phyloP scores from a whole-genome alignment of 495 filamentous ascomycete species.

The Pseudoneurospora amorphoporcata region DNA sequence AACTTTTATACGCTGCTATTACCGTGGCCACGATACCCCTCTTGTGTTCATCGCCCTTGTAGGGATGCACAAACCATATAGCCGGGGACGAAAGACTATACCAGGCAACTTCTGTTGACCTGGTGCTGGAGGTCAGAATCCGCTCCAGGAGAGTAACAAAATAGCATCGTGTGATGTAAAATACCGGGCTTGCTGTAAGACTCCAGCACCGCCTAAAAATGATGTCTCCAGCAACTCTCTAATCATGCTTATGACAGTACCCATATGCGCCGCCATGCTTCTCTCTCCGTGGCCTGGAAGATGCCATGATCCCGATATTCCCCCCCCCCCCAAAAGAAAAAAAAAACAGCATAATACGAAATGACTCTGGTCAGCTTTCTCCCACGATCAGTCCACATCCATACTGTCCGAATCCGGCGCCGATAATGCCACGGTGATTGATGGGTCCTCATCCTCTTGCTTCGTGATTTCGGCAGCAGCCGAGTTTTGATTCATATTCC shows the following conservation, averaged over 20 bases:
- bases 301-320: not conserved
- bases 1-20: not conserved
- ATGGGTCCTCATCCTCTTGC: constrained; percentile 25
- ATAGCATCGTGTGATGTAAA: not conserved
- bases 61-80: not conserved
- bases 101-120: not conserved
- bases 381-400: constrained; percentile 17
- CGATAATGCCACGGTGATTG: constrained; percentile 24
- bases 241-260: not conserved
- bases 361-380: not conserved
- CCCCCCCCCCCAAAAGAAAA: not conserved
- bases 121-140: not conserved
- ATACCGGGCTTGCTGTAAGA: not conserved
- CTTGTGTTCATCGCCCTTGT: not conserved
- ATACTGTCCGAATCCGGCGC: constrained; percentile 9
- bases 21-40: not conserved
- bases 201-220: not conserved
- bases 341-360: not conserved
- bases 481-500: constrained; percentile 7
- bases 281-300: not conserved
- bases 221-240: not conserved
- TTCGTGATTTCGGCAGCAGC: constrained; percentile 9
- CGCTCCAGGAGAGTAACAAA: not conserved
- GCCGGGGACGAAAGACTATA: not conserved
- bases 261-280: not conserved